Percentiles rank a stretch among this genome's conserved stretches.
These are phyloP conservation scores for Colletotrichum tanaceti DNA, from an alignment of 2,329 filamentous ascomycete genomes.

Conservation along the genomic window DNA sequence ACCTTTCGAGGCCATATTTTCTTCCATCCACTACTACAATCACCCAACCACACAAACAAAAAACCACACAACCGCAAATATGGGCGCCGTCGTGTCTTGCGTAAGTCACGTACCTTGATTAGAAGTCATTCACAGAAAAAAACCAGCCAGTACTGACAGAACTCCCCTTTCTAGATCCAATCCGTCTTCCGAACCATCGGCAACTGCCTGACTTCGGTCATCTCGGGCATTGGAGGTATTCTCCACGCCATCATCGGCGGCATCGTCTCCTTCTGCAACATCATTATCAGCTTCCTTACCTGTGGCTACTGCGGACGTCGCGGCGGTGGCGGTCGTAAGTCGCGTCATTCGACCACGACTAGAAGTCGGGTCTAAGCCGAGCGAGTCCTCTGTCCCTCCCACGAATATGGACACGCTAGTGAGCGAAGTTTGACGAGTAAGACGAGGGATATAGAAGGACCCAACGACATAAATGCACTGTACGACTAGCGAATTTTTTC, in stretches of 20 bases:
- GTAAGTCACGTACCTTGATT: constrained; percentile 64
- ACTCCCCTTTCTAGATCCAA: constrained; percentile 59
- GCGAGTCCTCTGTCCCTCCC: background rate
- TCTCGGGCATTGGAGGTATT: constrained; percentile 74
- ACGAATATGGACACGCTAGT: background rate
- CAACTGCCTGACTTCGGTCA: constrained; percentile 73
- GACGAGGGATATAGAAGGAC: constrained; percentile 3
- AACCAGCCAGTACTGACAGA: constrained; percentile 36
- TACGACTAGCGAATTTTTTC: background rate
- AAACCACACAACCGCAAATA: constrained; percentile 56
- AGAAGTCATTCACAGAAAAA: constrained; percentile 42
- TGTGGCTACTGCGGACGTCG: constrained; percentile 59
- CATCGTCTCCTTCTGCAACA: constrained; percentile 72
- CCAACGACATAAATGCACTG: background rate
- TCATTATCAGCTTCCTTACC: constrained; percentile 74
- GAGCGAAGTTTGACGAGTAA: background rate
- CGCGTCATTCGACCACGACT: constrained; percentile 46
- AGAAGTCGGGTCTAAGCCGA: constrained; percentile 48
- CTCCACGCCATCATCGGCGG: constrained; percentile 75
- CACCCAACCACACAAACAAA: constrained; percentile 37
- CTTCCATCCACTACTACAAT: constrained; percentile 12
- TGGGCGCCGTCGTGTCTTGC: constrained; percentile 87
- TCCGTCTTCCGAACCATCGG: constrained; percentile 73
- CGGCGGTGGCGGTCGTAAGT: constrained; percentile 45
- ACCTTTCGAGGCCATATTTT: background rate